A percentile compares a stretch with the other conserved stretches of the same genome.
Evolutionary conservation across 2,329 filamentous ascomycete species (phyloP).

Genomic region (Aspergillus vadensis): DNA sequence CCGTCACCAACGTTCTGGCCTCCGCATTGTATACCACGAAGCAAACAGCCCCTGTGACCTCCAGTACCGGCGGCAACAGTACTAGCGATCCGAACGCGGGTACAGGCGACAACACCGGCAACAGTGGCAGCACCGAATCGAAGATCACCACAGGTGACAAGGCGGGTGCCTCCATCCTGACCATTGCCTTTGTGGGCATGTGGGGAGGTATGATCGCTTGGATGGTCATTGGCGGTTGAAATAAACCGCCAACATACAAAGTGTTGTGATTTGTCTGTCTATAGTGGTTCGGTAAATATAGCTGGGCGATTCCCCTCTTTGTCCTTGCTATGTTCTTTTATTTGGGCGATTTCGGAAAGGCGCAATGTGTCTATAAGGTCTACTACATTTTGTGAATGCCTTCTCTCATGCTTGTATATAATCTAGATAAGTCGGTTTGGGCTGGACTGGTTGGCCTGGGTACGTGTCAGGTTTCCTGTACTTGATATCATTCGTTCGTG

Average conservation of each 20-base stretch:
- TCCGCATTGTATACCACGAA: conserved; percentile 56
- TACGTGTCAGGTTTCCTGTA: no score
- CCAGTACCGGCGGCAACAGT: conserved; percentile 58
- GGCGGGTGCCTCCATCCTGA: conserved; percentile 43
- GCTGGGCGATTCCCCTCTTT: neutral
- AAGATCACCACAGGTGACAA: conserved; percentile 36
- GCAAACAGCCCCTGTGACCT: conserved; percentile 47
- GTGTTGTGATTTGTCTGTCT: neutral
- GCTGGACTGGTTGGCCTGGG: no score
- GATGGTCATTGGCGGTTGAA: conserved; percentile 29
- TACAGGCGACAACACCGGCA: conserved; percentile 7
- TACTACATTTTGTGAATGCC: neutral
- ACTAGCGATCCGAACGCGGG: conserved; percentile 42
- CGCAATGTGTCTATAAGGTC: neutral
- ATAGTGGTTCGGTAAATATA: neutral
- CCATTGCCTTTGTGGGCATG: conserved; percentile 30
- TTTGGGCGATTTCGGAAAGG: neutral
- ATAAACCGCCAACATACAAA: neutral
- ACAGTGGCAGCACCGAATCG: conserved; percentile 6
- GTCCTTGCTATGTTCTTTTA: neutral
- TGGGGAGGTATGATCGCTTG: conserved; percentile 35
- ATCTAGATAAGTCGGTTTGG: neutral
- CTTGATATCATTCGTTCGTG: no score
- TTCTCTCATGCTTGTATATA: neutral
- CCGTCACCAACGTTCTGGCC: conserved; percentile 64